phyloP scores from a whole-genome alignment of 805 yeast species.

The Debaryomyces maramus region DNA sequence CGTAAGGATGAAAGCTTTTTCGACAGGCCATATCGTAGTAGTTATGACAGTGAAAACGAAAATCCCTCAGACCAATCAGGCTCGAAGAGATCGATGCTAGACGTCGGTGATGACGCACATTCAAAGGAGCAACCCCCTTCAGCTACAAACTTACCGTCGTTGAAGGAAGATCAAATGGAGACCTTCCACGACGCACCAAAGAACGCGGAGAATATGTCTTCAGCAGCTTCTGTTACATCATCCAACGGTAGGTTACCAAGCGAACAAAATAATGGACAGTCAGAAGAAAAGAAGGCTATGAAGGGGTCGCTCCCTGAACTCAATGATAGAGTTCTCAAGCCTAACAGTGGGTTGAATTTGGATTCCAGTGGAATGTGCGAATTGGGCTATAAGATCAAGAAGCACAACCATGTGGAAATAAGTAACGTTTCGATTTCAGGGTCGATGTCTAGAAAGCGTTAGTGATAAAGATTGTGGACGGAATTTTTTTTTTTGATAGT shows the following conservation, averaged over 20 bases:
- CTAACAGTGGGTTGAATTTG: conserved; percentile 15
- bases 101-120: conserved; percentile 11
- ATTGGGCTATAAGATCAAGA: conserved; percentile 42
- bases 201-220: not conserved
- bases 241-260: not conserved
- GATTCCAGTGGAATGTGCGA: conserved; percentile 37
- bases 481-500: no score
- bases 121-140: not conserved
- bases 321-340: conserved; percentile 4
- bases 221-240: not conserved
- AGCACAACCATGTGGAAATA: conserved; percentile 43
- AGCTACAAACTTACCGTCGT: conserved; percentile 11
- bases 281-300: not conserved
- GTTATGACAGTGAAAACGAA: not conserved
- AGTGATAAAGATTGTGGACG: not conserved
- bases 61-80: not conserved
- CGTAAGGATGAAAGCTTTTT: no score
- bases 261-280: not conserved
- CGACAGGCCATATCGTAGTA: conserved; percentile 1
- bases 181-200: not conserved
- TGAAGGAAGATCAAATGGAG: conserved; percentile 9
- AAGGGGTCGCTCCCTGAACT: not conserved
- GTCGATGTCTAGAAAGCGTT: conserved; percentile 18
- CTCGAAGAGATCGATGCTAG: conserved; percentile 29
- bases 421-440: conserved; percentile 35